Evolutionary conservation across 345 rosid species (phyloP), one percentile per base, ranked within the genome.

Genomic region (Atalantia buxifolia): DNA sequence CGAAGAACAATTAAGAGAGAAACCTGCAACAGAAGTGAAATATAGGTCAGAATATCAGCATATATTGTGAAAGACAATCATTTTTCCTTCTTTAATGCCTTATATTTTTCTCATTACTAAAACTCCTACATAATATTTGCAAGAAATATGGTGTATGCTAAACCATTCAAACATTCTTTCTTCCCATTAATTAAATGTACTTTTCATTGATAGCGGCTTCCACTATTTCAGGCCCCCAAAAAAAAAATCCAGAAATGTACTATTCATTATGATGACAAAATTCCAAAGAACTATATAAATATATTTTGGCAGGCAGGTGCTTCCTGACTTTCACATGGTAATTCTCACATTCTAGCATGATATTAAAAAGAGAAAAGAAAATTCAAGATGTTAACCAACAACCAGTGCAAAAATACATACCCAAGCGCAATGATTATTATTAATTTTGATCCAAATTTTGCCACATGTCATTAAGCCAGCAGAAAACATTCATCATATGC

Each of bases 11-110:
- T 69, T 36, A 75, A 57, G 65, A 76, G 78, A 74, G 38, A 73
- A 77, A 72, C 80, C 87, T 81, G 82, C 80, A 80, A 56, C 65
- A 74, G 28, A 56, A 66, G 50, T 66, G 28, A 66, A 21, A 69
- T 28, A 60, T 30, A 30, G 68, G 9, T 69, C 27, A 73, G 36
- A 22, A 36, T 60, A 35, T 36, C 4, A 14, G 27, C 27, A 8
- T 9, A 8, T 10, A 4, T 21, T n/a, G 4, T 28, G 50, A 6
- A 72, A 31, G 22, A 18, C 57, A 31, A 56, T 9, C 25, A 71
- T 10, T 31, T 57, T 6, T 8, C 3, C 28, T 6, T 50, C 24
- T 70, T 45, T 72, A 6, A 24, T 57, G 19, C 69, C 22, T 38
- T 60, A 38, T 24, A 6, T 16, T 60, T 8, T 36, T 74, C 2